phyloP scores from a whole-genome alignment of 345 rosid genomes.

The Syzygium grande region DNA sequence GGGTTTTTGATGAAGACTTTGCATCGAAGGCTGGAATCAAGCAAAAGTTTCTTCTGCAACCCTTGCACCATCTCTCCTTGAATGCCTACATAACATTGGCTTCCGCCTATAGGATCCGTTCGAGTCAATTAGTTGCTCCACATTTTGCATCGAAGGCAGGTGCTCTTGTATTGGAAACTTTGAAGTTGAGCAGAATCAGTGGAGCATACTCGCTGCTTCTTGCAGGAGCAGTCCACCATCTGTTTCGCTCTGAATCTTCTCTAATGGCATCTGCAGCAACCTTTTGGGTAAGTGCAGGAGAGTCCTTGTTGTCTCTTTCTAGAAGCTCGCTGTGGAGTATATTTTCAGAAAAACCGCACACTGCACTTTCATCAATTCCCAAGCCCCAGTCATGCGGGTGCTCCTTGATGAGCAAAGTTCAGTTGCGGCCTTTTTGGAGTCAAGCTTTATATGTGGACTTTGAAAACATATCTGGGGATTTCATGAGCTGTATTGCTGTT shows the following conservation, averaged over 20 bases:
- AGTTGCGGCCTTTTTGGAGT: neutral
- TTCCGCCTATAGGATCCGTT: conserved; percentile 54
- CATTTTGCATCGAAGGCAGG: no score
- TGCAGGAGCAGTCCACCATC: conserved; percentile 48
- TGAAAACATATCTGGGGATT: conserved; percentile 11
- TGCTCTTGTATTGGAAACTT: conserved; percentile 16
- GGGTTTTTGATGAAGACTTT: conserved; percentile 18
- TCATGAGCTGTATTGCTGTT: conserved; percentile 34
- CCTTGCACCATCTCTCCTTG: conserved; percentile 51
- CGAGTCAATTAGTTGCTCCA: conserved; percentile 12
- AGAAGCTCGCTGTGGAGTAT: conserved; percentile 20
- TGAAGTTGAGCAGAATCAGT: conserved; percentile 34
- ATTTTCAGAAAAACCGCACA: neutral
- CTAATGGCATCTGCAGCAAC: conserved; percentile 43
- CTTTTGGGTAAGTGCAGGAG: conserved; percentile 68
- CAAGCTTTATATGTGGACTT: conserved; percentile 14
- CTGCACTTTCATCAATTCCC: conserved; percentile 3
- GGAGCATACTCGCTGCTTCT: conserved; percentile 73
- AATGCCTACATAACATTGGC: conserved; percentile 55
- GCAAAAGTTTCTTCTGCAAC: conserved; percentile 37
- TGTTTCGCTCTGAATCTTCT: conserved; percentile 44
- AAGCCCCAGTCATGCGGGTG: conserved; percentile 36
- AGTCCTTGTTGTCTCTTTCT: conserved; percentile 41
- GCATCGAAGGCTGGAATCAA: conserved; percentile 4
- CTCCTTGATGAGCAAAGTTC: conserved; percentile 19